These are phyloP conservation scores for Naganishia vishniacii DNA, from an alignment of 768 basidiomycete genomes.

Conservation along the genomic window DNA sequence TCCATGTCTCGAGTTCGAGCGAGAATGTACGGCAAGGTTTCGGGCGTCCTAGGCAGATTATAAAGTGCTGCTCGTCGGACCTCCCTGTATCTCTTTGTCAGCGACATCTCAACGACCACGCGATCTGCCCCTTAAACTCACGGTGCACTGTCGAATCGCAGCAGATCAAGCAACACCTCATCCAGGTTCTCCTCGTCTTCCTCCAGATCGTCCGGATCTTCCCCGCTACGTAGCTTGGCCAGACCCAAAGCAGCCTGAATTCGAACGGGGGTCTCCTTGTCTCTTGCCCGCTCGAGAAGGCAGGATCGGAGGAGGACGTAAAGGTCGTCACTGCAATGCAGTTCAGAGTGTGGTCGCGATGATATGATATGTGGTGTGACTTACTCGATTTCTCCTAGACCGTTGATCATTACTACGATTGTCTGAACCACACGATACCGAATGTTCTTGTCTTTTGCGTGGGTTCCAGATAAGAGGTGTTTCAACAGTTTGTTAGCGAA, in stretches of 20 bases:
- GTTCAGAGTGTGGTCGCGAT: background rate
- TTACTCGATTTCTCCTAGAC: constrained; percentile 72
- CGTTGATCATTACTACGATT: constrained; percentile 71
- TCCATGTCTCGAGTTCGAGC: constrained; percentile 76
- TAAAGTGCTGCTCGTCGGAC: constrained; percentile 74
- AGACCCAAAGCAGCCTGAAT: constrained; percentile 75
- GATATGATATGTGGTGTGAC: constrained; percentile 38
- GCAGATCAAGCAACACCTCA: constrained; percentile 57
- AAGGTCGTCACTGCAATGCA: constrained; percentile 55
- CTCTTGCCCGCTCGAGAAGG: constrained; percentile 66
- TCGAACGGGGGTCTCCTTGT: constrained; percentile 72
- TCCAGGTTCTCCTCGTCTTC: constrained; percentile 44
- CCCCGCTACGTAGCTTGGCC: constrained; percentile 66
- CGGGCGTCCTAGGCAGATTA: constrained; percentile 59
- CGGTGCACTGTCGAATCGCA: constrained; percentile 70
- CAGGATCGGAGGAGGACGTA: constrained; percentile 60
- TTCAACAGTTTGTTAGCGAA: constrained; percentile 64
- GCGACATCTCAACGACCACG: too few species aligned
- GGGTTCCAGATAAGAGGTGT: constrained; percentile 70
- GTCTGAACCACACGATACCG: constrained; percentile 72
- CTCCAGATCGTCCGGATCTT: constrained; percentile 58
- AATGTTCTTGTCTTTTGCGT: constrained; percentile 78
- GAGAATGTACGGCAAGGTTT: constrained; percentile 64
- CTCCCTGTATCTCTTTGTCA: constrained; percentile 56
- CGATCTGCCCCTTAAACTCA: too few species aligned